Conservation (phyloP, 2,329 filamentous ascomycete species). For the Aureobasidium sp. region DNA sequence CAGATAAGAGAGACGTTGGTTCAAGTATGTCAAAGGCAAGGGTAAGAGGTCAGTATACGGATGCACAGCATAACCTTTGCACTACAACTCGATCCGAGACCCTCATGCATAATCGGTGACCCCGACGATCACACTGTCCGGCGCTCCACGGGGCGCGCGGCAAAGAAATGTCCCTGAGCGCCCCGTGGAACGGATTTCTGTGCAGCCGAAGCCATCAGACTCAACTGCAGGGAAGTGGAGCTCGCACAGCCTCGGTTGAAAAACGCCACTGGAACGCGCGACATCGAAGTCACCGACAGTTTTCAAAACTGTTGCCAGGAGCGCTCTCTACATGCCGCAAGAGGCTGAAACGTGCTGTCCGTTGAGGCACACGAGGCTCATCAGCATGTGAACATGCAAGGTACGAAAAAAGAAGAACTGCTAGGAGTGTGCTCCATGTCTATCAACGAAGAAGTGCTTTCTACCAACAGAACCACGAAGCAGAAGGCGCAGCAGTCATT, state of each 20-base stretch:
- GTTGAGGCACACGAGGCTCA: not conserved
- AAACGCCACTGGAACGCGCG: not conserved
- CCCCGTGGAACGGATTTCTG: not conserved
- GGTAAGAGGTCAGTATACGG: too few species aligned
- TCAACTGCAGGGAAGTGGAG: constrained; percentile 2
- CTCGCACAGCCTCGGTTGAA: not conserved
- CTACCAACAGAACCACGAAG: not conserved
- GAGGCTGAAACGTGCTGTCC: not conserved
- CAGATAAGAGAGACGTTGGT: too few species aligned
- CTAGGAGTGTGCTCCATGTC: too few species aligned
- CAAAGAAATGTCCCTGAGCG: not conserved
- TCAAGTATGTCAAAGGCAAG: too few species aligned
- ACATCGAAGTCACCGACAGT: not conserved
- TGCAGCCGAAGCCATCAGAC: not conserved
- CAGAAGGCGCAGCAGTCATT: not conserved
- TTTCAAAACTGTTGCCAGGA: too few species aligned
- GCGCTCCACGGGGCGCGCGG: not conserved
- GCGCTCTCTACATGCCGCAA: not conserved
- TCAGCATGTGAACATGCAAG: not conserved
- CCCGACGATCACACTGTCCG: too few species aligned
- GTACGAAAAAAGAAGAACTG: not conserved
- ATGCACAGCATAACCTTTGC: too few species aligned
- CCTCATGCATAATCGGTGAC: too few species aligned
- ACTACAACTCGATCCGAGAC: too few species aligned
- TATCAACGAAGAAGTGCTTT: not conserved